Evolutionary conservation across 1,284 basidiomycete species (phyloP).

Genomic region (Ganoderma resinaceum): DNA sequence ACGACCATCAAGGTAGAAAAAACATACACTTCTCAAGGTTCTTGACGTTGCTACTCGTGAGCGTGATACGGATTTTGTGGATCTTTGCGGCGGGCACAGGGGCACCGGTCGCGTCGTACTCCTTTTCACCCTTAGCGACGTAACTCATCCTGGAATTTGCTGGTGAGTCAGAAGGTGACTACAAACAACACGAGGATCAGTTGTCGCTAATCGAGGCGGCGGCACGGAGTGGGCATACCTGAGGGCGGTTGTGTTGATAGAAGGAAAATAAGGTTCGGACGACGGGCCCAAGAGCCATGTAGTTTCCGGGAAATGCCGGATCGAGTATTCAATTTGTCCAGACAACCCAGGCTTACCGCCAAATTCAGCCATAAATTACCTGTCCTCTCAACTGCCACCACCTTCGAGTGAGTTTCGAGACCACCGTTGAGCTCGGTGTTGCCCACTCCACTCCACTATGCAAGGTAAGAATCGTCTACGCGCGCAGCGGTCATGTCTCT

Average conservation of each 20-base stretch:
- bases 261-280: constrained; percentile 42
- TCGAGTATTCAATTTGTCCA: background rate
- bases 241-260: constrained; percentile 42
- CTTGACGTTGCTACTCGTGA: constrained; percentile 97
- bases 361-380: constrained; percentile 13
- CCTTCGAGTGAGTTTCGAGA: background rate
- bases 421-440: background rate
- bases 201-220: background rate
- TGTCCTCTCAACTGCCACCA: constrained; percentile 13
- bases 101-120: constrained; percentile 93
- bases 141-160: constrained; percentile 85
- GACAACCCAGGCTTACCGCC: background rate
- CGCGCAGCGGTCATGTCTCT: background rate
- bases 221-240: constrained; percentile 32
- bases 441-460: constrained; percentile 27
- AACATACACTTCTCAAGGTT: constrained; percentile 96
- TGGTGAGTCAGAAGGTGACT: constrained; percentile 85
- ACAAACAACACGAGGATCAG: constrained; percentile 13
- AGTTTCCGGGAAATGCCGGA: constrained; percentile 17
- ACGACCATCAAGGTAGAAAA: background rate
- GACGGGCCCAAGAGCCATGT: constrained; percentile 20
- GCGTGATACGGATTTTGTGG: constrained; percentile 99
- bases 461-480: constrained; percentile 34
- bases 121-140: constrained; percentile 99
- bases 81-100: constrained; percentile 88